Base-by-base conservation (phyloP, 1,284 basidiomycete species). In the Fomes fomentarius region DNA sequence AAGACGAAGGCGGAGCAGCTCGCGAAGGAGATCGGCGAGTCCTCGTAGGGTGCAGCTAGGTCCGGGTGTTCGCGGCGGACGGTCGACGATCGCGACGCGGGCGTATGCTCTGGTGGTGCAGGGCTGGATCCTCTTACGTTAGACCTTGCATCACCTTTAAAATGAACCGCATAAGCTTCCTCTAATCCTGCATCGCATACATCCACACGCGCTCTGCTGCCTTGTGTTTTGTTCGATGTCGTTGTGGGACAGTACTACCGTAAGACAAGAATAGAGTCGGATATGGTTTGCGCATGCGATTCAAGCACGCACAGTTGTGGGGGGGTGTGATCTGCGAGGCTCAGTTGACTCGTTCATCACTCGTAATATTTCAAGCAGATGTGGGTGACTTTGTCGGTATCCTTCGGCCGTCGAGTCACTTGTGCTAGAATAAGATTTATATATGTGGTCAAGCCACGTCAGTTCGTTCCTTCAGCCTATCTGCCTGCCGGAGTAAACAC, bases 1-100 rank as follows among this genome's bases (percentile, higher is more conserved):
- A 93, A 95, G 81, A 76, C 84, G 64, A 98, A 99, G 90, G 96
- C 96, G 64, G 94, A 96, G 76, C 89, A 95, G 76, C 85, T 96
- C 64, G 91, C 93, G 63, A 94, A 95, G 83, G 93, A 97, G 72
- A 92, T 94, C 79, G 82, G 82, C 65, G 82, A 82, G 69, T 87
- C 71, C 62, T 71, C 61, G 65, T 63, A 47, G 53, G 47, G 51
- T 30, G 35, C 17, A 9, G 33, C 22, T 37, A 17, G 12, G 15
- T 17, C 17, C n/a, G 17, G 21, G 35, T 38, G 33, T 25, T 15
- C 21, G 21, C 37, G 53, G 25, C 48, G 54, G 48, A 44, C 31
- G 50, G 33, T 49, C 43, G 41, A 50, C 52, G 47, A 45, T 43
- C 53, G 46, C 44, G 47, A 50, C 40, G 54, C 49, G 49, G 53